phyloP scores from a whole-genome alignment of 192 early-diverging fungal species.

The Backusella morwellensis region DNA sequence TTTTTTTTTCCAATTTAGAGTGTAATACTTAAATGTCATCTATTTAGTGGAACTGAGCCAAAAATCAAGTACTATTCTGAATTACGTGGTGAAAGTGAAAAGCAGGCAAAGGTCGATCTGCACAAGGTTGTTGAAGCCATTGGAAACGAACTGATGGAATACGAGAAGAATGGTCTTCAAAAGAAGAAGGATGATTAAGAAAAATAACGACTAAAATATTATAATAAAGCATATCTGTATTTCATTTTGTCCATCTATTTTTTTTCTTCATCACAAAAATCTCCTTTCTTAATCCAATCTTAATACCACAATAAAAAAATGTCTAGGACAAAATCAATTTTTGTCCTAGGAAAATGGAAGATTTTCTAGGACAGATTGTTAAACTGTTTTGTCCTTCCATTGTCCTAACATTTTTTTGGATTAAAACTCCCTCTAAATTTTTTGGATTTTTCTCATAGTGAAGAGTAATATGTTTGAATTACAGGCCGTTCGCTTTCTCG shows the following conservation, averaged over 20 bases:
- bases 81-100: slow-evolving; percentile 48
- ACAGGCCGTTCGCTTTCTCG: too few relatives aligned
- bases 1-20: neutral
- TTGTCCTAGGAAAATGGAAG: too few relatives aligned
- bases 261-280: too few relatives aligned
- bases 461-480: too few relatives aligned
- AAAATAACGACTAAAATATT: neutral
- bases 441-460: too few relatives aligned
- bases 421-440: too few relatives aligned
- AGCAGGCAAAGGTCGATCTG: slow-evolving; percentile 50
- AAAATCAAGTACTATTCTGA: slow-evolving; percentile 90
- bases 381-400: too few relatives aligned
- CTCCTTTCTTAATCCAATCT: too few relatives aligned
- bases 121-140: slow-evolving; percentile 50
- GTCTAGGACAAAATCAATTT: too few relatives aligned
- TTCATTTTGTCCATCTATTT: neutral
- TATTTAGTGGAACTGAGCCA: slow-evolving; percentile 80
- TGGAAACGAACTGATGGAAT: slow-evolving; percentile 48
- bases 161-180: slow-evolving; percentile 48
- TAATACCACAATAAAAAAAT: too few relatives aligned
- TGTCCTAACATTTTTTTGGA: too few relatives aligned
- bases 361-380: too few relatives aligned
- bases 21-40: slow-evolving; percentile 20
- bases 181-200: slow-evolving; percentile 31
- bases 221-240: neutral